Percentiles rank a stretch among this genome's conserved stretches.
Evolutionary conservation across 1,139 yeast species (phyloP).

Genomic region (Candida sanyaensis): DNA sequence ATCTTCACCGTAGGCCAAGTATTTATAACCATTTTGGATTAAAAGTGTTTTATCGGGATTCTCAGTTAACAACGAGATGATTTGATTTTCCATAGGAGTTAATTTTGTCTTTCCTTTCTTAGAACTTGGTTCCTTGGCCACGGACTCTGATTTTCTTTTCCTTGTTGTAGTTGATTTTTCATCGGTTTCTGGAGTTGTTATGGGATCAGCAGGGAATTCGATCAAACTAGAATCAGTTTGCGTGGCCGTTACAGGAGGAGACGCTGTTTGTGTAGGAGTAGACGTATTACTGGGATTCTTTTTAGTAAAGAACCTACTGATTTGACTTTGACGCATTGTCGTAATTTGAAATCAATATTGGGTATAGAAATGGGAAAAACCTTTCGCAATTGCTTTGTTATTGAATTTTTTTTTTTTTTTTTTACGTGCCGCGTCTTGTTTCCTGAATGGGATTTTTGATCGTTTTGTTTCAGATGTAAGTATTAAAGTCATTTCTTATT

Average conservation of each 20-base stretch:
- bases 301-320: not conserved
- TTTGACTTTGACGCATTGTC: not conserved
- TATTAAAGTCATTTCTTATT: no score
- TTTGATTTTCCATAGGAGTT: conserved; percentile 84
- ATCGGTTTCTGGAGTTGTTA: not conserved
- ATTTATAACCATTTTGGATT: conserved; percentile 90
- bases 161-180: not conserved
- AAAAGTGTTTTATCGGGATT: conserved; percentile 72
- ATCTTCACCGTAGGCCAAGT: conserved; percentile 82
- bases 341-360: not conserved
- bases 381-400: not conserved
- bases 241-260: not conserved
- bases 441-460: no score
- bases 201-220: not conserved
- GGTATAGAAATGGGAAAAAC: no score
- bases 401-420: not conserved
- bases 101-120: conserved; percentile 17
- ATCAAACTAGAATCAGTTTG: not conserved
- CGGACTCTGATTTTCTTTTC: conserved; percentile 5
- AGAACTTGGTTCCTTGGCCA: not conserved
- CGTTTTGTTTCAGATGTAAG: no score
- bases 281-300: not conserved
- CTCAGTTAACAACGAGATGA: conserved; percentile 57
- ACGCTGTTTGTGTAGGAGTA: not conserved
- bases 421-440: no score